Evolutionary conservation across 2,329 filamentous ascomycete species (phyloP), one percentile per base, ranked within the genome.

Genomic region (Coniella vitis): DNA sequence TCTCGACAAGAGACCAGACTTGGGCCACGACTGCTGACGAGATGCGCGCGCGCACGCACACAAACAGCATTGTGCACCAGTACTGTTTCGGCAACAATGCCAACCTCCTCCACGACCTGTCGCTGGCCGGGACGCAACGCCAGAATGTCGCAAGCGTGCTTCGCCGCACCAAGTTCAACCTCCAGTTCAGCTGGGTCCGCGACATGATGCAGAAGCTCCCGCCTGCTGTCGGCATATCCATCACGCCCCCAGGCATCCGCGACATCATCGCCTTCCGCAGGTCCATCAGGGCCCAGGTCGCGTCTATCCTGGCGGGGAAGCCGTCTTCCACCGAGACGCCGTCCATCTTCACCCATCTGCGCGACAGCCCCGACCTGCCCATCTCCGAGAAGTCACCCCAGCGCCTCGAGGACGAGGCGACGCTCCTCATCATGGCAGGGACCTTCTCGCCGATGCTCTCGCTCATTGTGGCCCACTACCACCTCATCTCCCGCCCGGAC

Each of bases 361-460:
- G 57, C 2, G 59, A 61, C 41, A 57, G 51, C 20, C 39, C 54
- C 2, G 53, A 35, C 10, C 52, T 63, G 35, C 61, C 60, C 1
- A 50, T 52, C 16, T 45, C 54, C 3, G 61, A 66, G 48, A 65
- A 60, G 44, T 55, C 56, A 3, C 43, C 59, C 3, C 54, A 55
- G 14, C 57, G 62, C 7, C 57, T 65, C 5, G 56, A 61, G 38
- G 57, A 65, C 22, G 61, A 64, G 43, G 62, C 57, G 3, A 54
- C 55, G 16, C 40, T 65, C 3, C 47, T 65, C 4, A 54, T 57
- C 1, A 57, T 61, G 42, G 61, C 58, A 34, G 54, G 51, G 31
- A 55, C 53, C 4, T 53, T 52, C 22, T 56, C 55, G 22, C 48
- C 52, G 25, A 50, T 47, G 52, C 54, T 37, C 41, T 58, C 63